Conservation (phyloP, 1,139 yeast genomes). For the Nadsonia commutata region DNA sequence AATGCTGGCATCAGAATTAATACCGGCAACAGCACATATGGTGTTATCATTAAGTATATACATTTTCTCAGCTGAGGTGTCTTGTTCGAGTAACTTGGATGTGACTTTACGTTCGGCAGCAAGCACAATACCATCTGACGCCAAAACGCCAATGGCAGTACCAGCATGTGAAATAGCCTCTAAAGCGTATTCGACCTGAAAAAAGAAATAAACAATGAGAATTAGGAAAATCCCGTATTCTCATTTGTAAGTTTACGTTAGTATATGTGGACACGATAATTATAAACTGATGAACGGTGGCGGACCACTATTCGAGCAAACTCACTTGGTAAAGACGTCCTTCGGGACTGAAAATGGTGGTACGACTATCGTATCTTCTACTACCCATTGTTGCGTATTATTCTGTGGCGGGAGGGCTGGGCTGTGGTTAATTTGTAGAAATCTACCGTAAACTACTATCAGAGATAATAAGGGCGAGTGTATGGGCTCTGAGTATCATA, state of each 20-base stretch:
- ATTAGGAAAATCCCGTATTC: too few species aligned
- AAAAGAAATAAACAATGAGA: neutral
- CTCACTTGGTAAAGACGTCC: conserved; percentile 83
- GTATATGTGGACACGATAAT: too few species aligned
- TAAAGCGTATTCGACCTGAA: conserved; percentile 81
- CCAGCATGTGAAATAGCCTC: conserved; percentile 98
- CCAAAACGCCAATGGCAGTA: conserved; percentile 88
- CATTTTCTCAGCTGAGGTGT: conserved; percentile 83
- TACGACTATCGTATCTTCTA: conserved; percentile 89
- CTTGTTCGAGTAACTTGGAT: conserved; percentile 82
- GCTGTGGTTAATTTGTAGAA: neutral
- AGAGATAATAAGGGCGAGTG: neutral
- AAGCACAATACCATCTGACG: conserved; percentile 83
- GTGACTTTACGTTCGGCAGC: conserved; percentile 96
- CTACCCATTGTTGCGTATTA: conserved; percentile 51
- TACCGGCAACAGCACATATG: conserved; percentile 94
- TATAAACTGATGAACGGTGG: too few species aligned
- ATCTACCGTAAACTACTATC: neutral
- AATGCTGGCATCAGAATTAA: conserved; percentile 93
- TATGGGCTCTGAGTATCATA: neutral
- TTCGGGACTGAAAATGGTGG: conserved; percentile 97
- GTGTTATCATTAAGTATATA: conserved; percentile 71
- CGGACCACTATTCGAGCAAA: conserved; percentile 6
- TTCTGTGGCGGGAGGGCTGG: conserved; percentile 5
- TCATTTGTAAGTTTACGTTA: neutral